A percentile compares a stretch with the other conserved stretches of the same genome.
These are phyloP conservation scores for Trametes gibbosa DNA, from an alignment of 768 basidiomycete genomes.

Conservation along the genomic window DNA sequence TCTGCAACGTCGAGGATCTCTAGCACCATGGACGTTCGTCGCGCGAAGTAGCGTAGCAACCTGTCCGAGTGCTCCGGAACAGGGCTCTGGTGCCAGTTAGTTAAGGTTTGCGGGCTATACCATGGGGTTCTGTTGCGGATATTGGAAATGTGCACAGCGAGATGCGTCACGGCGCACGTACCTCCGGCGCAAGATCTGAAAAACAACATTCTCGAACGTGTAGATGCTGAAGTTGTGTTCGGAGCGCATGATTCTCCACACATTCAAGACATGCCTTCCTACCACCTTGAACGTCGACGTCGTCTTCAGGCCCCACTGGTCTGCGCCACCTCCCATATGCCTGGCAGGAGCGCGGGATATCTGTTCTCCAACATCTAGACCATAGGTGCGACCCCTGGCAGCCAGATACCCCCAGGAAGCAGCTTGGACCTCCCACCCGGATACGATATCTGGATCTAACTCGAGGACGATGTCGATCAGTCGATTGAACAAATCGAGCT, in stretches of 20 bases:
- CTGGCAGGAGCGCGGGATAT: constrained; percentile 72
- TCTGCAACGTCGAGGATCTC: constrained; percentile 82
- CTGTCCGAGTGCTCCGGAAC: constrained; percentile 52
- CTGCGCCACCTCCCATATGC: constrained; percentile 35
- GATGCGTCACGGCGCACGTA: constrained; percentile 30
- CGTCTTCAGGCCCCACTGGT: constrained; percentile 71
- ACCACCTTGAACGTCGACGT: constrained; percentile 80
- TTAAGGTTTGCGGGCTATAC: constrained; percentile 61
- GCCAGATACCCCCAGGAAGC: constrained; percentile 89
- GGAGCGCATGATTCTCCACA: constrained; percentile 89
- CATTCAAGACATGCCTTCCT: constrained; percentile 89
- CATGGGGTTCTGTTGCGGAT: constrained; percentile 61
- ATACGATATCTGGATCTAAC: constrained; percentile 87
- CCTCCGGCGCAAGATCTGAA: constrained; percentile 77
- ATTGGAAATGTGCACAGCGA: neutral
- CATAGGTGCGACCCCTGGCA: constrained; percentile 59
- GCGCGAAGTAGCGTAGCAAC: constrained; percentile 61
- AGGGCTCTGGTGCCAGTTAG: constrained; percentile 63
- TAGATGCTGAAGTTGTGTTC: constrained; percentile 79
- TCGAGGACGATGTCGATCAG: constrained; percentile 70
- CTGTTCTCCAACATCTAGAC: constrained; percentile 72
- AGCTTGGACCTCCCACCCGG: constrained; percentile 89
- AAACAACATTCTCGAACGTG: constrained; percentile 86
- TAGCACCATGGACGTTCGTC: constrained; percentile 65
- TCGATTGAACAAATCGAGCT: constrained; percentile 79